Evolutionary conservation across 1,284 basidiomycete species (phyloP).

Genomic region (Lignosus rhinocerotis): DNA sequence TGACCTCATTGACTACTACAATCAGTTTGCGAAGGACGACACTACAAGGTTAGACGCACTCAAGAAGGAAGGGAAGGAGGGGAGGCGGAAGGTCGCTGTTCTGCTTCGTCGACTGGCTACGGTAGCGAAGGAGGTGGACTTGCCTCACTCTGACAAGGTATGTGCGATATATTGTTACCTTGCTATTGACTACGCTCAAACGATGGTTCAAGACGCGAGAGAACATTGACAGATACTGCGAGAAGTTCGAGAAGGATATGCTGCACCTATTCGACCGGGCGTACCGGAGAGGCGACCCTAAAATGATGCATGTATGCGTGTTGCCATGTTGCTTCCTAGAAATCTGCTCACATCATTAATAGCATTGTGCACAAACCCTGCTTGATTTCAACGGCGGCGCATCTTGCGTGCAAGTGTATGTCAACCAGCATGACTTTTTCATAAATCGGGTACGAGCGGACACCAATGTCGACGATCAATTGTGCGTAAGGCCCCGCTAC

Average conservation of each 20-base stretch:
- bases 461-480: slow-evolving; percentile 54
- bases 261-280: slow-evolving; percentile 93
- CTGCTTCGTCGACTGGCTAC: slow-evolving; percentile 86
- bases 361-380: slow-evolving; percentile 97
- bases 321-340: background rate
- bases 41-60: slow-evolving; percentile 77
- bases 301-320: slow-evolving; percentile 89
- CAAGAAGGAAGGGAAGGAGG: slow-evolving; percentile 86
- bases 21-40: slow-evolving; percentile 88
- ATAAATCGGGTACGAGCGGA: slow-evolving; percentile 82
- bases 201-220: slow-evolving; percentile 65
- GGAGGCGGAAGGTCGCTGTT: slow-evolving; percentile 86
- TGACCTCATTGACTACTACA: slow-evolving; percentile 94
- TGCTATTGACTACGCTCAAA: background rate
- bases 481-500: slow-evolving; percentile 50
- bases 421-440: slow-evolving; percentile 99
- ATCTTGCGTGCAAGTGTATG: slow-evolving; percentile 97
- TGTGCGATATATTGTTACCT: slow-evolving; percentile 13
- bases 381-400: slow-evolving; percentile 98
- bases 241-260: slow-evolving; percentile 99
- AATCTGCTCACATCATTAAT: slow-evolving; percentile 6
- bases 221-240: slow-evolving; percentile 93
- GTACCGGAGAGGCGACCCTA: slow-evolving; percentile 95
- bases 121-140: slow-evolving; percentile 91
- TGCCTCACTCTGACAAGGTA: slow-evolving; percentile 80